phyloP scores from a whole-genome alignment of 2,329 filamentous ascomycete genomes.

The Passalora sequoiae region DNA sequence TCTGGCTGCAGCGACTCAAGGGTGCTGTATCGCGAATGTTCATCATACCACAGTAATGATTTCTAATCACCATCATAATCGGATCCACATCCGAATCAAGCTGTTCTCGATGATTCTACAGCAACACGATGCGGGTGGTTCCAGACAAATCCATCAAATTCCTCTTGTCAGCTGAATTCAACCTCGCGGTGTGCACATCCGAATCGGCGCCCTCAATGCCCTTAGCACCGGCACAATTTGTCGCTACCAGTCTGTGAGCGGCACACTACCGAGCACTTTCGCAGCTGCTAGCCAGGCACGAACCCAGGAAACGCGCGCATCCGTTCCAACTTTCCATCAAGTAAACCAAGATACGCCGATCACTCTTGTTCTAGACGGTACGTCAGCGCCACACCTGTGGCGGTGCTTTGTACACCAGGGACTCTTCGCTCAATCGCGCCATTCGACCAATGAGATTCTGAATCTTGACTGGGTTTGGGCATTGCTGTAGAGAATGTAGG shows the following conservation, averaged over 20 bases:
- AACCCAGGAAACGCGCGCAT: conserved; percentile 4
- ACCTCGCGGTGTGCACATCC: too few relatives aligned
- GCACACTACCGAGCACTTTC: too few relatives aligned
- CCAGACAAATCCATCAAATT: too few relatives aligned
- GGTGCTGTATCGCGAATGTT: too few relatives aligned
- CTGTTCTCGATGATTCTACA: neutral
- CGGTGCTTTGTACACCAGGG: neutral
- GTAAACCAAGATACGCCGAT: conserved; percentile 4
- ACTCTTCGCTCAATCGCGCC: conserved; percentile 10
- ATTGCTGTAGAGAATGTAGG: neutral
- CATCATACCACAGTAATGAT: too few relatives aligned
- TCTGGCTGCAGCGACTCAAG: too few relatives aligned
- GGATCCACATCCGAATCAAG: too few relatives aligned
- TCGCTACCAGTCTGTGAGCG: too few relatives aligned
- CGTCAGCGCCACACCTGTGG: conserved; percentile 5
- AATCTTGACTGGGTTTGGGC: neutral
- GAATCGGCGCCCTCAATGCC: neutral
- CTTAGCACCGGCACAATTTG: neutral
- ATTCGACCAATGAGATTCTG: conserved; percentile 11
- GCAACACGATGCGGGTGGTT: too few relatives aligned
- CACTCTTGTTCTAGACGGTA: neutral
- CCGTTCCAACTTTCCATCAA: conserved; percentile 1
- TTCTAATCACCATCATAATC: too few relatives aligned
- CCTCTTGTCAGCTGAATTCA: too few relatives aligned
- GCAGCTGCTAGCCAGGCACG: conserved; percentile 5